Evolutionary conservation across 148 eudicot genomes (phyloP).

Genomic region (Cornus controversa): DNA sequence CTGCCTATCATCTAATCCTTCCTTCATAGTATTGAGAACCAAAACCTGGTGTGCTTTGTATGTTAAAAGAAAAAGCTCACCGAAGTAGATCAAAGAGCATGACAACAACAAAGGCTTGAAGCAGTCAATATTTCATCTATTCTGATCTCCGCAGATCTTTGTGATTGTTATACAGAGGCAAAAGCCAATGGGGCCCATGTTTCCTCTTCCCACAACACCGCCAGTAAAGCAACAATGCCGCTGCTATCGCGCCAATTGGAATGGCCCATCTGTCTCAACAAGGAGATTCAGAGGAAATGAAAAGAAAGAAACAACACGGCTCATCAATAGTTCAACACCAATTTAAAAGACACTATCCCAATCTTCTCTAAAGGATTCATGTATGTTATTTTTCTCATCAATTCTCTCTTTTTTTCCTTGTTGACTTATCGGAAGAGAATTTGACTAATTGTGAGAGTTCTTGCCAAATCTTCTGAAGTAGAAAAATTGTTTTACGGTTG

Average conservation of each 20-base stretch:
- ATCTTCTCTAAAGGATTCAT: neutral
- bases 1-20: conserved; percentile 1
- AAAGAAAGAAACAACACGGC: neutral
- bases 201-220: conserved; percentile 82
- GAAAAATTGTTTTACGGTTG: too few relatives aligned
- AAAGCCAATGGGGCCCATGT: conserved; percentile 55
- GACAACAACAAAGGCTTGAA: neutral
- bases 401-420: neutral
- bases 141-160: conserved; percentile 77
- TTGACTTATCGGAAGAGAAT: too few relatives aligned
- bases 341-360: too few relatives aligned
- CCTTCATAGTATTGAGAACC: neutral
- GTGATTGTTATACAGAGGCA: conserved; percentile 68
- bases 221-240: conserved; percentile 70
- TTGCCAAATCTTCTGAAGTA: too few relatives aligned
- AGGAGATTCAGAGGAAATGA: conserved; percentile 5
- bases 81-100: conserved; percentile 4
- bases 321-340: neutral
- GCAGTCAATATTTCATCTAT: conserved; percentile 20
- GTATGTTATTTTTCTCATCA: neutral
- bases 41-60: conserved; percentile 9
- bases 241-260: conserved; percentile 51
- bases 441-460: too few relatives aligned
- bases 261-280: conserved; percentile 82
- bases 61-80: conserved; percentile 19